Evolutionary conservation across 2,329 filamentous ascomycete genomes (phyloP), one percentile per base, ranked within the genome.

Genomic region (Pseudogymnoascus pannorum): DNA sequence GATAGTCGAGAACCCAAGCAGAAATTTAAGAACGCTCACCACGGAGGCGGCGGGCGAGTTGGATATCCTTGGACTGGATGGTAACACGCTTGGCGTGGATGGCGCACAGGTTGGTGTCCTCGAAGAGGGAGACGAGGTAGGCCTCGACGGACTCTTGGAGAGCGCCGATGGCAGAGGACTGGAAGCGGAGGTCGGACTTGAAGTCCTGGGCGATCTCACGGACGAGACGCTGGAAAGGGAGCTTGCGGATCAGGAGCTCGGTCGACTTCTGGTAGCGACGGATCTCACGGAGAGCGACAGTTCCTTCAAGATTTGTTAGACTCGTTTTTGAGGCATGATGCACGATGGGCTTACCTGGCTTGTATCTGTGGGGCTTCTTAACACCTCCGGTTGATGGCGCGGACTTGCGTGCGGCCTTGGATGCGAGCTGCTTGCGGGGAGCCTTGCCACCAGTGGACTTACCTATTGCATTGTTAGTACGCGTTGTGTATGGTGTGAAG

Each of bases 41-140:
- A 73, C 94, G 91, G 74, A 99, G 91, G 73, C 94, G 90, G 70
- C 94, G 89, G 73, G 93, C 92, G 58, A 97, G 87, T 81, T 97
- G 93, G 75, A 97, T 97, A 72, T 97, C 93, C 84, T 97, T 97
- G 78, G 78, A 74, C 79, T 93, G 93, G 79, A 97, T 97, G 74
- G 93, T 97, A 74, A 97, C 94, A 81, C 94, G 92, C 87, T 97
- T 97, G 79, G 94, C 93, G 81, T 97, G 94, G 78, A 97, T 96
- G 74, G 94, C 93, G 81, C 93, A 97, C 60, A 96, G 81, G 83
- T 97, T 97, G 80, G 93, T 97, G 76, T 97, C 93, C 79, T 97
- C 92, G 72, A 97, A 97, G 68, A 97, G 88, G 48, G 92, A 96
- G 78, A 97, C 92, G 72, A 99, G 89, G 81, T 97, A 97, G 2